These are phyloP conservation scores for Nakataea oryzae DNA, from an alignment of 2,329 filamentous ascomycete species.

Conservation along the genomic window DNA sequence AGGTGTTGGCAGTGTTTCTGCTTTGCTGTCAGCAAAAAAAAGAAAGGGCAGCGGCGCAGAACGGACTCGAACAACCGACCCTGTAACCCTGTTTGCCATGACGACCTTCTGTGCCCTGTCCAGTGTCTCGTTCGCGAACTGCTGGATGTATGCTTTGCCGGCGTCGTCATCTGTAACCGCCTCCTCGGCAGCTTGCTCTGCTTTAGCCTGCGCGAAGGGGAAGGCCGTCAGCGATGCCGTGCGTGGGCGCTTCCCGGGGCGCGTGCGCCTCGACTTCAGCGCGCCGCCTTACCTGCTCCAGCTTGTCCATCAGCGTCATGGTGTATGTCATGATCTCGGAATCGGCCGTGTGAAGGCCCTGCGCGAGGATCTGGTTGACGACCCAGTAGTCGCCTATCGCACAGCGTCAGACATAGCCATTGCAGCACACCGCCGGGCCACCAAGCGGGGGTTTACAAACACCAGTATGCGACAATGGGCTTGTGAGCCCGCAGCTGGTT, in stretches of 20 bases:
- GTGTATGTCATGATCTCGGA: constrained; percentile 75
- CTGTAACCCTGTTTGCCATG: constrained; percentile 71
- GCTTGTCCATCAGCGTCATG: constrained; percentile 75
- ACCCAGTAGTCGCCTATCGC: constrained; percentile 75
- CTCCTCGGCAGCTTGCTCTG: neutral
- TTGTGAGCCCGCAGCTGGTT: constrained; percentile 75
- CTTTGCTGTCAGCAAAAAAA: neutral
- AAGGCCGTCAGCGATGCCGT: neutral
- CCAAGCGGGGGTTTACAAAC: constrained; percentile 40
- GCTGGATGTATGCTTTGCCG: constrained; percentile 85
- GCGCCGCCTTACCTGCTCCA: constrained; percentile 54
- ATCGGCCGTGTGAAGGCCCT: constrained; percentile 67
- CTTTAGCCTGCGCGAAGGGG: neutral
- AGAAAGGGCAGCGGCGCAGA: neutral
- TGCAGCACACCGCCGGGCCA: neutral
- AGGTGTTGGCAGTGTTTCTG: constrained; percentile 87
- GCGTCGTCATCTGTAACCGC: constrained; percentile 68
- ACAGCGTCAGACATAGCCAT: neutral
- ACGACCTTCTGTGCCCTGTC: constrained; percentile 74
- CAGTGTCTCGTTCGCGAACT: constrained; percentile 86
- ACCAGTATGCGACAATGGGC: constrained; percentile 91
- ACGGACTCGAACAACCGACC: constrained; percentile 32
- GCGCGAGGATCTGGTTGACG: constrained; percentile 80
- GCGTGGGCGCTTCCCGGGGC: neutral
- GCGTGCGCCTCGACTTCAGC: too few relatives aligned